Base-by-base conservation (phyloP, 2,329 filamentous ascomycete species). In the Microsporum canis region DNA sequence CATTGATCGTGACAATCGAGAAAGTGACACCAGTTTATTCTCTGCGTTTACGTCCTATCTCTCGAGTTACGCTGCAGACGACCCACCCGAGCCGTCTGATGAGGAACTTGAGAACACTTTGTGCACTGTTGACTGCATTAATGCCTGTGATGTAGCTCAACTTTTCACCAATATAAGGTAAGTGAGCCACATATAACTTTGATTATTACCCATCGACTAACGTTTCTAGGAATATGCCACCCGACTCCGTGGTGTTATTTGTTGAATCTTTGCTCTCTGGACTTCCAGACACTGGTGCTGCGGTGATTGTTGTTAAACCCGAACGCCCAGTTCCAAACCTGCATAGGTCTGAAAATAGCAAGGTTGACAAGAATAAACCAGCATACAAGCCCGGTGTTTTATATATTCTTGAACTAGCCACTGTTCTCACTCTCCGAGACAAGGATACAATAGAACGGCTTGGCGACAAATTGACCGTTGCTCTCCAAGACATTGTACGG, bases 1-100 rank as follows among this genome's bases (percentile, higher is more conserved):
- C 57, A 91, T 99, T 65, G 94, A 97, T 71, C 85, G 92, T 61
- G 91, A 86, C 61, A 81, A 88, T 47, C 88, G 89, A 65, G 80
- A 86, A 38, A 84, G 80, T 62, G 94, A 99, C 33, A 85, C 86
- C 1, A 91, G 94, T 4, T 83, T 99, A 57, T 91, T 99, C 71
- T 96, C 91, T 3, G 91, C 92, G 0, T 89, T 99, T 68, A 95
- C 92, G 0, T 95, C 89, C 3, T 99, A 97, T 69, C 91, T 99
- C 36, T 95, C 91, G n/a, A 97, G 92, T 72, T 97, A 99, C 72
- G 94, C 95, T 47, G 95, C 94, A 8, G 94, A 97, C 73, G 94
- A 99, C 70, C 94, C 94, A 10, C 94, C 94, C 0, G 94, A 99
- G 75, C 94, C 94, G 1, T 97, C 94, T 1, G 91, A 97, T 65